Evolutionary conservation across 306 rosid genomes (phyloP).

Genomic region (Sphenostylis stenocarpa): DNA sequence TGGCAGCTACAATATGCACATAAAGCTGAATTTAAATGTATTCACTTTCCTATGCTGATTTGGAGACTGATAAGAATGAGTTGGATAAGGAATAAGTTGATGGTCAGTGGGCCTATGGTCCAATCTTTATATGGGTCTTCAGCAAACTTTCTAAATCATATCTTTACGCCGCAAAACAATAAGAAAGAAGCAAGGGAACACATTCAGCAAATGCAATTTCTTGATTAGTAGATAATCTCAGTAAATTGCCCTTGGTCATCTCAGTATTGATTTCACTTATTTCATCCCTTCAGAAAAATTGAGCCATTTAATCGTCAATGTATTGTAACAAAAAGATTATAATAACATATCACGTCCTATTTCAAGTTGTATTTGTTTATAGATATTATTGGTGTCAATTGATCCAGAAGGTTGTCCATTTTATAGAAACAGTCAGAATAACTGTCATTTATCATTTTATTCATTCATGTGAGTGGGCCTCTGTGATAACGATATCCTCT

Average conservation of each 20-base stretch:
- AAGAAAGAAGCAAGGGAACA: not conserved
- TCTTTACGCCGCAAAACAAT: not conserved
- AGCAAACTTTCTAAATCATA: not conserved
- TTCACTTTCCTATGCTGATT: slow-evolving; percentile 29
- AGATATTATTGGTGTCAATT: not conserved
- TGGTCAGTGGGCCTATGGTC: not conserved
- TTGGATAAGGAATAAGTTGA: not conserved
- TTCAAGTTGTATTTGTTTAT: not conserved
- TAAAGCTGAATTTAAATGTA: slow-evolving; percentile 24
- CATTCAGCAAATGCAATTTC: not conserved
- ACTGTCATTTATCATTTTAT: not conserved
- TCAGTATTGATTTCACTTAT: not conserved
- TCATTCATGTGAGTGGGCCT: not conserved
- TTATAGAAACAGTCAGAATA: not conserved
- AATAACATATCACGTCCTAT: not conserved
- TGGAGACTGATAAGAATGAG: slow-evolving; percentile 17
- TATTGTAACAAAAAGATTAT: not conserved
- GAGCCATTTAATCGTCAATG: not conserved
- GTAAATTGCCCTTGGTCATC: not conserved
- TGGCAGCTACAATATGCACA: slow-evolving; percentile 20
- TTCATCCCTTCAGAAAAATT: not conserved
- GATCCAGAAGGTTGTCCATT: not conserved
- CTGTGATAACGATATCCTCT: not conserved
- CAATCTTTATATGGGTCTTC: slow-evolving; percentile 1
- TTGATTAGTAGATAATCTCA: not conserved